A percentile compares a stretch with the other conserved stretches of the same genome.
These are phyloP conservation scores for Cornus suecica DNA, from an alignment of 148 eudicot species.

Conservation along the genomic window DNA sequence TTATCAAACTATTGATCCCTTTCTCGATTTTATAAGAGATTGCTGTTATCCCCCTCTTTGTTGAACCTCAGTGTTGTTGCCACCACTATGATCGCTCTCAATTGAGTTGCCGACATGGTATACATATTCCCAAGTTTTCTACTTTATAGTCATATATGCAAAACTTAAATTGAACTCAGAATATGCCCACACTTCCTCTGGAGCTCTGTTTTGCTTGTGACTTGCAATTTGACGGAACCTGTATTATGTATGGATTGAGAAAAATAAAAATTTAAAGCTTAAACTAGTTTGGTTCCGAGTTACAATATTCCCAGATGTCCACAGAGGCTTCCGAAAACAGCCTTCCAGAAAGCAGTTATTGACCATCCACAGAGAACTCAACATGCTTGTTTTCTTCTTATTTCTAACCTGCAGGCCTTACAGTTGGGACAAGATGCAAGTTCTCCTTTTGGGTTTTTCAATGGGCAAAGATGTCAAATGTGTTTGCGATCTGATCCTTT, in stretches of 20 bases:
- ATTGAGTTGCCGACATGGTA: no score
- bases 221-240: background rate
- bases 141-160: background rate
- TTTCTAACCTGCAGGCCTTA: constrained; percentile 53
- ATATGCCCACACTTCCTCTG: background rate
- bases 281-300: no score
- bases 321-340: background rate
- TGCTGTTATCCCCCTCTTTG: no score
- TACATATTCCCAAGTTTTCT: no score
- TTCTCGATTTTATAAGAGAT: no score
- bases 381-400: background rate
- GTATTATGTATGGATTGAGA: no score
- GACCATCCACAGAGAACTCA: background rate
- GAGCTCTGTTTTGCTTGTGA: background rate
- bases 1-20: no score
- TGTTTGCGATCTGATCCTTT: constrained; percentile 87
- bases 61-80: no score
- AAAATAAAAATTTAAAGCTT: no score
- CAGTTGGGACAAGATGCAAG: constrained; percentile 76
- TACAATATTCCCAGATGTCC: background rate
- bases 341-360: background rate
- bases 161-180: background rate
- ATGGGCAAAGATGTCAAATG: constrained; percentile 89
- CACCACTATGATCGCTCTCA: no score
- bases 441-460: constrained; percentile 57